Conservation (phyloP, 2,329 filamentous ascomycete genomes). For the Fusarium xyrophilum region DNA sequence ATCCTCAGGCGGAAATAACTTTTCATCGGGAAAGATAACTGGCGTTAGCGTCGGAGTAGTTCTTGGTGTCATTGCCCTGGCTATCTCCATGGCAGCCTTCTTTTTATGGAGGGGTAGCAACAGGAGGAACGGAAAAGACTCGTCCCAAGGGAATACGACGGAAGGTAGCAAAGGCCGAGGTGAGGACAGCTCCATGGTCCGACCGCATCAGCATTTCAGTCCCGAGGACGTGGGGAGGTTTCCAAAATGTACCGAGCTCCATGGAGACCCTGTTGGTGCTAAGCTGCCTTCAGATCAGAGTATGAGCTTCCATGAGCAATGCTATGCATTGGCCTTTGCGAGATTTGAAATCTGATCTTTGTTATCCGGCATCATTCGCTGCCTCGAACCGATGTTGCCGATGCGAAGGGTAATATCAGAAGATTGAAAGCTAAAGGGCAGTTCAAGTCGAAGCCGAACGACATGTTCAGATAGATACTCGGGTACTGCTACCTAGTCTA, state of each 20-base stretch:
- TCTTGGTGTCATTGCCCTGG: not conserved
- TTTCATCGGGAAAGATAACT: not conserved
- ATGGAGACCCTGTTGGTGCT: not conserved
- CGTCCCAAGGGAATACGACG: fast-evolving
- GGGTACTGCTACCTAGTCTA: not conserved
- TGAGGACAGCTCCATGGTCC: not conserved
- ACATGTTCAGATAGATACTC: not conserved
- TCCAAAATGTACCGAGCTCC: not conserved
- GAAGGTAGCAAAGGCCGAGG: fast-evolving
- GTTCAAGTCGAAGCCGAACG: not conserved
- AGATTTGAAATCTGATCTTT: not conserved
- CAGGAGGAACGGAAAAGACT: not conserved
- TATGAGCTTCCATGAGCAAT: not conserved
- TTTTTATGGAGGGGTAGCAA: not conserved
- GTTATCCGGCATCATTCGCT: not conserved
- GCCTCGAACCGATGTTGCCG: not conserved
- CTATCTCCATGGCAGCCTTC: not conserved
- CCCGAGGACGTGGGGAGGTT: not conserved
- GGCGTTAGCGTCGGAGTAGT: not conserved
- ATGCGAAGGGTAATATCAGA: too few relatives aligned
- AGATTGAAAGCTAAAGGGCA: not conserved
- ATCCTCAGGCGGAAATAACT: not conserved
- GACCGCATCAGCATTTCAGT: not conserved
- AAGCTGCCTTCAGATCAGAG: not conserved
- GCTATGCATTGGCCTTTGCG: not conserved